A percentile compares a stretch with the other conserved stretches of the same genome.
Evolutionary conservation across 345 rosid genomes (phyloP).

Genomic region (Moricandia arvensis): DNA sequence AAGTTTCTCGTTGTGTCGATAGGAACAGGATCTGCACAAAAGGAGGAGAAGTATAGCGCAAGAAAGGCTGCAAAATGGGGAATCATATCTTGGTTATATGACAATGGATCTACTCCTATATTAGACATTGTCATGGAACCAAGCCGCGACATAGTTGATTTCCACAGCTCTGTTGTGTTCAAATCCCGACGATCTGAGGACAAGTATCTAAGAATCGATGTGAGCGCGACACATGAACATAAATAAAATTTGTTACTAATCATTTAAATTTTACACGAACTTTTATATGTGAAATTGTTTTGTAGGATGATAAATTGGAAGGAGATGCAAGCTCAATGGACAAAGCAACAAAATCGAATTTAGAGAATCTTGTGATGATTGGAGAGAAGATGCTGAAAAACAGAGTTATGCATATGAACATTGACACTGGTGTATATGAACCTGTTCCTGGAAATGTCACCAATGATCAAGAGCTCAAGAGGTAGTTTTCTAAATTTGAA

Average conservation of each 20-base stretch:
- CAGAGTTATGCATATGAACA: constrained; percentile 42
- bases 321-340: constrained; percentile 50
- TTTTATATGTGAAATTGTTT: not conserved
- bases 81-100: constrained; percentile 50
- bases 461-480: constrained; percentile 54
- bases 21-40: constrained; percentile 56
- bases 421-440: constrained; percentile 55
- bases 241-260: not conserved
- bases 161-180: constrained; percentile 50
- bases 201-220: constrained; percentile 66
- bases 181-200: constrained; percentile 53
- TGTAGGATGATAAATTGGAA: constrained; percentile 51
- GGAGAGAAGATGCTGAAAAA: constrained; percentile 50
- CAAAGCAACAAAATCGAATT: constrained; percentile 47
- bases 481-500: constrained; percentile 32
- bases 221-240: constrained; percentile 27
- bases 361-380: constrained; percentile 47
- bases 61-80: constrained; percentile 67
- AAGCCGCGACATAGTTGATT: constrained; percentile 59
- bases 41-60: constrained; percentile 43
- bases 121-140: constrained; percentile 50
- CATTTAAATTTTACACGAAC: not conserved
- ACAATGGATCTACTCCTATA: constrained; percentile 51
- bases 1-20: constrained; percentile 60
- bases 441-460: constrained; percentile 47